A percentile compares a stretch with the other conserved stretches of the same genome.
These are phyloP conservation scores for Parastagonospora avenae DNA, from an alignment of 2,329 filamentous ascomycete species.

Conservation along the genomic window DNA sequence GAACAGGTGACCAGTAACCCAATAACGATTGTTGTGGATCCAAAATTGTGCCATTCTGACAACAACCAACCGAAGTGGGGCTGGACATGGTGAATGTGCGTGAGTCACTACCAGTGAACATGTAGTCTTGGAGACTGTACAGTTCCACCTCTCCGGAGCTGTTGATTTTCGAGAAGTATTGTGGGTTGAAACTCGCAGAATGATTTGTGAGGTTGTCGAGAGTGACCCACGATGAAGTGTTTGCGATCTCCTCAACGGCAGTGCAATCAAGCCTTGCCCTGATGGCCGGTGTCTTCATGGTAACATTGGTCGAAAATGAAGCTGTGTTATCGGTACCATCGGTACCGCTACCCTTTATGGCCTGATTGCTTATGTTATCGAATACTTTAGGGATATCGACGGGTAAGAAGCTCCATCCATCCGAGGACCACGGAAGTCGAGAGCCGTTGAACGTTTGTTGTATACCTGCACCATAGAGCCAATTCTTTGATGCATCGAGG, in stretches of 20 bases:
- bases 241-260: conserved; percentile 1
- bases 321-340: background rate
- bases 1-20: conserved; percentile 20
- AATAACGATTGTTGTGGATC: conserved; percentile 6
- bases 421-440: conserved; percentile 3
- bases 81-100: conserved; percentile 8
- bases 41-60: conserved; percentile 11
- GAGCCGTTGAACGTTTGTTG: conserved; percentile 4
- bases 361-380: background rate
- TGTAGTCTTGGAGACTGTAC: background rate
- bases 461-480: conserved; percentile 7
- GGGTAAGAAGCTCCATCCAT: conserved; percentile 7
- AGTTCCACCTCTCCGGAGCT: background rate
- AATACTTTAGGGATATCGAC: background rate
- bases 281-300: background rate
- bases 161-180: conserved; percentile 1
- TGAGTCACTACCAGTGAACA: conserved; percentile 1
- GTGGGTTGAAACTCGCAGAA: background rate
- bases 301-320: background rate
- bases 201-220: background rate
- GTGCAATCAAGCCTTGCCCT: conserved; percentile 2
- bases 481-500: conserved; percentile 8
- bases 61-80: conserved; percentile 6
- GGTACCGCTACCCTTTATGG: background rate
- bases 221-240: conserved; percentile 14